Evolutionary conservation across 768 basidiomycete genomes (phyloP).

Genomic region (Lepiota brunneoincarnata): DNA sequence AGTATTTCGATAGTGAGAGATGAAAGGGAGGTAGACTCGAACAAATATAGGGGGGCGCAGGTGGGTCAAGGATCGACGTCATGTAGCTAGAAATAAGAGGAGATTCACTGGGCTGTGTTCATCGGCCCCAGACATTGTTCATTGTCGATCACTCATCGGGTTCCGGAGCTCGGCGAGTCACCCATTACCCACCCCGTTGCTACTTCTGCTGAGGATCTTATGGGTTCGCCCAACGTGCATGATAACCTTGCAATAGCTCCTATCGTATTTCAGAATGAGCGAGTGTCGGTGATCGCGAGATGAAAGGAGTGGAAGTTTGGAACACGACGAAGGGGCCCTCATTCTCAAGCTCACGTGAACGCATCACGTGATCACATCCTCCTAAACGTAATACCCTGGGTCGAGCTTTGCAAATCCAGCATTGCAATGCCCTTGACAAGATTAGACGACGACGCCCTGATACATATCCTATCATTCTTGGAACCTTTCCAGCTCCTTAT

Average conservation of each 20-base stretch:
- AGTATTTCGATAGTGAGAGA: background rate
- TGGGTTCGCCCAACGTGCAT: too few species aligned
- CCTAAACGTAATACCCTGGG: too few species aligned
- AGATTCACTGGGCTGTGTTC: background rate
- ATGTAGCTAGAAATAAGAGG: background rate
- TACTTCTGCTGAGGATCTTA: too few species aligned
- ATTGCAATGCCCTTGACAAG: background rate
- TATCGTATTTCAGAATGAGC: too few species aligned
- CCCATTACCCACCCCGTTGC: too few species aligned
- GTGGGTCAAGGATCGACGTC: conserved; percentile 1
- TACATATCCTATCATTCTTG: conserved; percentile 30
- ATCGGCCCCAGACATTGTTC: background rate
- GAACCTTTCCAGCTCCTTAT: conserved; percentile 36
- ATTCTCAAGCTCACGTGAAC: background rate
- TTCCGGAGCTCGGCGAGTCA: too few species aligned
- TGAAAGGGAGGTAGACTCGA: background rate
- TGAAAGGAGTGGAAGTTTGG: too few species aligned
- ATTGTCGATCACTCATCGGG: background rate
- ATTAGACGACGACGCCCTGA: conserved; percentile 27
- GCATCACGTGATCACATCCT: background rate
- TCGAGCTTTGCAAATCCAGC: too few species aligned
- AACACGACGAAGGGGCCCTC: background rate
- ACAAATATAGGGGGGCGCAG: background rate
- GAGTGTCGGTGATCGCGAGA: too few species aligned
- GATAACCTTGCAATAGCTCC: too few species aligned